These are phyloP conservation scores for Nakazawaea peltata DNA, from an alignment of 805 yeast genomes.

Conservation along the genomic window DNA sequence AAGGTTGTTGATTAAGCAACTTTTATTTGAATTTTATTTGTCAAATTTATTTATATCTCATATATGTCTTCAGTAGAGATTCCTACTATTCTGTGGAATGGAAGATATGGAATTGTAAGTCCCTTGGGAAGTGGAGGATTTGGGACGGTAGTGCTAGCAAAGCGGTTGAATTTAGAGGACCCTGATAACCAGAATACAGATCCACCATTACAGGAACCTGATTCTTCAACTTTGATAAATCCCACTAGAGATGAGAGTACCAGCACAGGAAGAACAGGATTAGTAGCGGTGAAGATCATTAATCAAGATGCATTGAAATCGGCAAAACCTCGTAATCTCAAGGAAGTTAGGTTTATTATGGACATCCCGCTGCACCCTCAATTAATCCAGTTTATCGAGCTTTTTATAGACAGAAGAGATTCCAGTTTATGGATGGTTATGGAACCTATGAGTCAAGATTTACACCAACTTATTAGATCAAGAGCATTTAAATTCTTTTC, in stretches of 20 bases:
- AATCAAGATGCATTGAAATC: slow-evolving; percentile 42
- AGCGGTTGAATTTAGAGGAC: too few relatives aligned
- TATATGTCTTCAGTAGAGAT: too few relatives aligned
- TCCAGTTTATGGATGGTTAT: slow-evolving; percentile 70
- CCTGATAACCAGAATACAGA: too few relatives aligned
- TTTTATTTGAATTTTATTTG: too few relatives aligned
- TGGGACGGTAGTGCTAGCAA: slow-evolving; percentile 64
- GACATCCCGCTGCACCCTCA: slow-evolving; percentile 64
- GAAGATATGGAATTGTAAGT: too few relatives aligned
- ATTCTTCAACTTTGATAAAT: too few relatives aligned
- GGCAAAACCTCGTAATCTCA: slow-evolving; percentile 48
- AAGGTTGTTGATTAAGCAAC: too few relatives aligned
- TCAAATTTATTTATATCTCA: too few relatives aligned
- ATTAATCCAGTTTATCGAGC: slow-evolving; percentile 68
- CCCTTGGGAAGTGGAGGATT: slow-evolving; percentile 75
- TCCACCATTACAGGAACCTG: too few relatives aligned
- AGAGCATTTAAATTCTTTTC: slow-evolving; percentile 49
- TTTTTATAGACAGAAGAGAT: slow-evolving; percentile 60
- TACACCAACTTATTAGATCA: slow-evolving; percentile 67
- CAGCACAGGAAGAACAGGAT: too few relatives aligned
- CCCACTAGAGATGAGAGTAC: too few relatives aligned
- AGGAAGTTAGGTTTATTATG: slow-evolving; percentile 61
- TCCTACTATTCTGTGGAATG: too few relatives aligned
- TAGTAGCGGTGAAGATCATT: slow-evolving; percentile 83
- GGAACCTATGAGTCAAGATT: slow-evolving; percentile 82